These are phyloP conservation scores for Sclerotinia minor DNA, from an alignment of 2,329 filamentous ascomycete species.

Conservation along the genomic window DNA sequence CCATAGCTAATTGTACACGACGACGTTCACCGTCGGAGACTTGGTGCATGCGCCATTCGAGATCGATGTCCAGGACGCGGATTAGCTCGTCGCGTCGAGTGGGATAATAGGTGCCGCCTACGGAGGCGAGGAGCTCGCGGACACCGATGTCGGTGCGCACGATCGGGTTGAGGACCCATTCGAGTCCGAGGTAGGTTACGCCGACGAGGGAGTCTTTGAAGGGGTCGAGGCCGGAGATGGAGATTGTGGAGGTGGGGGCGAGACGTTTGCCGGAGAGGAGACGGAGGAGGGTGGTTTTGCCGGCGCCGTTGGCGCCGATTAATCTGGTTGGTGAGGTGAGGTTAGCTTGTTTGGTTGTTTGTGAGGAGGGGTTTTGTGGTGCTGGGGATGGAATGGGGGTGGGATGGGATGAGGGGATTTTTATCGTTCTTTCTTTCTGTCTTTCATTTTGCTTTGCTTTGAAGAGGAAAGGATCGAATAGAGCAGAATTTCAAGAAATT, in stretches of 20 bases:
- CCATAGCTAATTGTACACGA: constrained; percentile 94
- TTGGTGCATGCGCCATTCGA: constrained; percentile 91
- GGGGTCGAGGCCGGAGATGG: constrained; percentile 80
- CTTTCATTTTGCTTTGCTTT: too few species aligned
- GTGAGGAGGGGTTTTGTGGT: neutral
- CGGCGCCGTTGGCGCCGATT: constrained; percentile 98
- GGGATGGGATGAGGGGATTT: too few species aligned
- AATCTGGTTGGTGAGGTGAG: constrained; percentile 61
- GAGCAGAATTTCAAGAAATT: neutral
- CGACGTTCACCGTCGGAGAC: constrained; percentile 91
- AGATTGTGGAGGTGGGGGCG: constrained; percentile 72
- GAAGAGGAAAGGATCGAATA: too few species aligned
- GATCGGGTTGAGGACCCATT: constrained; percentile 98
- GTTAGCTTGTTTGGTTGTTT: constrained; percentile 52
- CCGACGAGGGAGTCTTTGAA: constrained; percentile 89
- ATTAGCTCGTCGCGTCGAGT: constrained; percentile 85
- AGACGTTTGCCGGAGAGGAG: constrained; percentile 94
- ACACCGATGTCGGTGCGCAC: constrained; percentile 95
- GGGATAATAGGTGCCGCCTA: constrained; percentile 83
- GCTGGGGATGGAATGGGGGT: too few species aligned
- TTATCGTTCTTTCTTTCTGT: too few species aligned
- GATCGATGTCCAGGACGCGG: constrained; percentile 85
- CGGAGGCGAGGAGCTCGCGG: constrained; percentile 75
- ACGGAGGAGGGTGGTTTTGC: constrained; percentile 91
- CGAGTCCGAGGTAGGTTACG: constrained; percentile 93